Percentiles rank a stretch among this genome's conserved stretches.
Conservation (phyloP, 441 rosid genomes). For the Mallotus repandus region DNA sequence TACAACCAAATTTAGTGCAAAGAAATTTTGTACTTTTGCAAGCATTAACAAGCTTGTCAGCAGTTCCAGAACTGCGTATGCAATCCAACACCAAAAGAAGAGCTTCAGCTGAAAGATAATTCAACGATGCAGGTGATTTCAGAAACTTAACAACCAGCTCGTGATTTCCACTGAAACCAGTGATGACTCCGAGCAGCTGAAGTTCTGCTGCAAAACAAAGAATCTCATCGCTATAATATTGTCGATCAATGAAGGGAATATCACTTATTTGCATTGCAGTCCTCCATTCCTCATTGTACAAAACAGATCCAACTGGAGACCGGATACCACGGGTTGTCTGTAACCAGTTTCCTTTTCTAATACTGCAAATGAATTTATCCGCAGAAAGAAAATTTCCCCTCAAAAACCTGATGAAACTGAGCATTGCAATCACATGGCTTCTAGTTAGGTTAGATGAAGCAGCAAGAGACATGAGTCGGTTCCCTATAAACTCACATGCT, state of each 20-base stretch:
- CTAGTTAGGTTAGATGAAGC: slow-evolving; percentile 34
- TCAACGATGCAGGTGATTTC: slow-evolving; percentile 28
- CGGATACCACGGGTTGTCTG: slow-evolving; percentile 38
- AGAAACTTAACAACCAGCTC: slow-evolving; percentile 39
- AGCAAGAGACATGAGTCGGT: slow-evolving; percentile 51
- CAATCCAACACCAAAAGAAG: slow-evolving; percentile 43
- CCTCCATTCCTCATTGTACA: slow-evolving; percentile 49
- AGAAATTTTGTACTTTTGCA: slow-evolving; percentile 37
- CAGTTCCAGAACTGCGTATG: slow-evolving; percentile 21
- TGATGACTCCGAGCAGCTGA: slow-evolving; percentile 50
- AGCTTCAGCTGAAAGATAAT: slow-evolving; percentile 36
- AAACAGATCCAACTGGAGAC: slow-evolving; percentile 52
- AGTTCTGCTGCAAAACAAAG: slow-evolving; percentile 45
- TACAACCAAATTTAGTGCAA: slow-evolving; percentile 52
- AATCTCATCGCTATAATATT: slow-evolving; percentile 42
- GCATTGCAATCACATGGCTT: slow-evolving; percentile 42
- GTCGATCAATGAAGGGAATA: slow-evolving; percentile 49
- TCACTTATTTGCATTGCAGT: slow-evolving; percentile 49
- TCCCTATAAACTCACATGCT: slow-evolving; percentile 52
- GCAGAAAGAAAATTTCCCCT: slow-evolving; percentile 38
- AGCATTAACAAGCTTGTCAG: slow-evolving; percentile 22
- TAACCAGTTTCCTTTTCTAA: slow-evolving; percentile 47
- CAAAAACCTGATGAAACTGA: slow-evolving; percentile 53
- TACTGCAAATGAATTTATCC: slow-evolving; percentile 36
- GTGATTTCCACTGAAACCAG: slow-evolving; percentile 31